These are phyloP conservation scores for Nephelium lappaceum DNA, from an alignment of 345 rosid species.

Conservation along the genomic window DNA sequence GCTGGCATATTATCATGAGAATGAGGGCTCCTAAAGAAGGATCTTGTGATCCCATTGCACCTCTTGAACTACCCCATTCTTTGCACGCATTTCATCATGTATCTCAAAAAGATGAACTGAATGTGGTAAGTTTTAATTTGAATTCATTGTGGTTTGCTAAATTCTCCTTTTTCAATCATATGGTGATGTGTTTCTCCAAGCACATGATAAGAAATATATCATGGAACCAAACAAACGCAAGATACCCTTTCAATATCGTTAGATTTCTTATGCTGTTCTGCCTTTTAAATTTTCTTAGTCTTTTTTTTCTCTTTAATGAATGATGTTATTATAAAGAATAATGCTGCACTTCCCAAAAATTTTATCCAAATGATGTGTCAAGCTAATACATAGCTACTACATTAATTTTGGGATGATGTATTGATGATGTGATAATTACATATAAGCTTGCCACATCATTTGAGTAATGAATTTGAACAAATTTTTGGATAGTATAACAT, in stretches of 20 bases:
- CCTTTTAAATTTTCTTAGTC: background rate
- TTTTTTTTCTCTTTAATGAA: background rate
- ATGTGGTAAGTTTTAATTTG: constrained; percentile 39
- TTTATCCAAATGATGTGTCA: no score
- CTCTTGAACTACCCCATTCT: constrained; percentile 76
- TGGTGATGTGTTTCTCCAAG: background rate
- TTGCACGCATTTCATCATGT: constrained; percentile 73
- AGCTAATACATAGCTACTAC: no score
- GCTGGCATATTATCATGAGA: constrained; percentile 74
- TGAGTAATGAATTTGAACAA: no score
- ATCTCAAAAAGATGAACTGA: constrained; percentile 43
- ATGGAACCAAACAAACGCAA: background rate
- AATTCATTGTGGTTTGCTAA: background rate
- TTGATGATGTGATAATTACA: no score
- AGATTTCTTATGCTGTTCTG: background rate
- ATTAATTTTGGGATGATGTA: no score
- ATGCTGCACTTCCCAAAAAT: no score
- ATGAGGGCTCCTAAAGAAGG: constrained; percentile 59
- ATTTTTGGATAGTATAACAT: no score
- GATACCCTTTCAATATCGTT: background rate
- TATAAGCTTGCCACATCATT: no score
- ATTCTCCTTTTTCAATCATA: background rate
- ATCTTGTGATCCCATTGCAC: constrained; percentile 65
- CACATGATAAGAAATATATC: background rate
- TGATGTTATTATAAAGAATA: background rate